Evolutionary conservation across 108 stramenopile genomes (phyloP).

Genomic region (Cyclotella baltica): DNA sequence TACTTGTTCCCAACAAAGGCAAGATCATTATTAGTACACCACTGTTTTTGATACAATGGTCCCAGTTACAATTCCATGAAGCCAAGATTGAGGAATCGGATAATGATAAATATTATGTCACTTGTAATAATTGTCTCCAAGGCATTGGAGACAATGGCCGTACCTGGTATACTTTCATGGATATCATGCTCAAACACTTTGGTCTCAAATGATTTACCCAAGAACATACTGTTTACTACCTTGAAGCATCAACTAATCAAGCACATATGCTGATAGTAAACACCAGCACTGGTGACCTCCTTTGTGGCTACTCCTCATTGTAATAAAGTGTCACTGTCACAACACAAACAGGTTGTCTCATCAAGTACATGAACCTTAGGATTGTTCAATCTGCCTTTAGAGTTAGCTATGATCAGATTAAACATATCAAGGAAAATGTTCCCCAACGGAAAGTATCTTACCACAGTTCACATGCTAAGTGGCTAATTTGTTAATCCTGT

Average conservation of each 20-base stretch:
- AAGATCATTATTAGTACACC: background rate
- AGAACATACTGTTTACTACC: too few species aligned
- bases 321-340: background rate
- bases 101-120: conserved; percentile 1
- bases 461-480: background rate
- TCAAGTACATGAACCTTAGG: conserved; percentile 12
- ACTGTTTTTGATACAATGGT: background rate
- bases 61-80: background rate
- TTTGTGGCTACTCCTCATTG: too few species aligned
- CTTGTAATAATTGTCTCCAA: conserved; percentile 3
- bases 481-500: too few species aligned
- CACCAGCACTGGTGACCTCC: background rate
- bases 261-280: too few species aligned
- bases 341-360: background rate
- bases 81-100: too few species aligned
- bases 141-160: conserved; percentile 1
- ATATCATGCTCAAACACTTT: background rate
- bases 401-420: background rate
- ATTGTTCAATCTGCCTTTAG: conserved; percentile 7
- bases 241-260: too few species aligned
- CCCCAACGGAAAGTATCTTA: background rate
- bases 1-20: too few species aligned
- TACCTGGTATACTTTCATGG: conserved; percentile 5
- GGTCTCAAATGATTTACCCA: too few species aligned
- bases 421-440: conserved; percentile 15